A percentile compares a stretch with the other conserved stretches of the same genome.
Evolutionary conservation across 164 flowering plant species (phyloP).

Genomic region (Chimonanthus praecox): DNA sequence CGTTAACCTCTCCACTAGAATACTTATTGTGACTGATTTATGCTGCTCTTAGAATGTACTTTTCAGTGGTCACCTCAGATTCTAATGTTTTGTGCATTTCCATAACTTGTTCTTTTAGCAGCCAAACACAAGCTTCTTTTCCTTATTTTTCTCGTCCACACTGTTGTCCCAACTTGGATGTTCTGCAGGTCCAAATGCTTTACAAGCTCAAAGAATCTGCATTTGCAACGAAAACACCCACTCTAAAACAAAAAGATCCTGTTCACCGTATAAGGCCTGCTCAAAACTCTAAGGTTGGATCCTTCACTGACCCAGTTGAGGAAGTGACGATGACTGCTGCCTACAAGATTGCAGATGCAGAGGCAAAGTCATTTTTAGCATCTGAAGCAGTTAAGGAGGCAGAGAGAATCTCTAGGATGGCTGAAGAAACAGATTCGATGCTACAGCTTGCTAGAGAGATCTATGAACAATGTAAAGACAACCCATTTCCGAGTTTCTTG

Average conservation of each 20-base stretch:
- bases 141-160: neutral
- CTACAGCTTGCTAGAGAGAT: constrained; percentile 49
- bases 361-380: constrained; percentile 63
- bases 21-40: too few relatives aligned
- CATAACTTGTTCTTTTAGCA: too few relatives aligned
- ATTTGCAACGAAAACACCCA: constrained; percentile 33
- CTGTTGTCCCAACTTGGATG: neutral
- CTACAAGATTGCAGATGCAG: constrained; percentile 70
- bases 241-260: constrained; percentile 36
- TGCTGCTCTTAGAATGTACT: too few relatives aligned
- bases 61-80: too few relatives aligned
- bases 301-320: constrained; percentile 28
- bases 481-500: neutral
- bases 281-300: constrained; percentile 8
- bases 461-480: constrained; percentile 49
- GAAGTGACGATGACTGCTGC: constrained; percentile 62
- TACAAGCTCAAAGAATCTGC: constrained; percentile 39
- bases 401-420: constrained; percentile 58
- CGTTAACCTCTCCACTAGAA: too few relatives aligned
- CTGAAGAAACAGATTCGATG: constrained; percentile 55
- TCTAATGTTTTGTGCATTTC: too few relatives aligned
- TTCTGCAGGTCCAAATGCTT: constrained; percentile 42
- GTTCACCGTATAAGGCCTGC: constrained; percentile 19
- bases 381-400: constrained; percentile 74
- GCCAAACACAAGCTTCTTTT: neutral